phyloP scores from a whole-genome alignment of 2,329 filamentous ascomycete genomes.

The Colletotrichum musicola region DNA sequence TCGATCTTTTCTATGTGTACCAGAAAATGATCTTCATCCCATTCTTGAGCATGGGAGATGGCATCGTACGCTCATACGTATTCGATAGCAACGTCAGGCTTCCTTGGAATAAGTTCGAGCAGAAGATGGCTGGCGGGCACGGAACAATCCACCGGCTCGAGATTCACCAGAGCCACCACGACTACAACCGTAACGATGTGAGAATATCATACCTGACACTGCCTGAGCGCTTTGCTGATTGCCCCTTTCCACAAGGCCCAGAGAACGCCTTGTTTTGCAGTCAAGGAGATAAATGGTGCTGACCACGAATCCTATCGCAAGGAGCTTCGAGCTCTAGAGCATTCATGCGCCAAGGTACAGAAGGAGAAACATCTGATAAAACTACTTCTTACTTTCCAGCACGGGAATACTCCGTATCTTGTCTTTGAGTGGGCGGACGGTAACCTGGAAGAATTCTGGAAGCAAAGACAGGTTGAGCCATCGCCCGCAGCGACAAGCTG shows the following conservation, averaged over 20 bases:
- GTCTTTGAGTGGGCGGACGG: constrained; percentile 41
- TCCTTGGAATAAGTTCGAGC: constrained; percentile 2
- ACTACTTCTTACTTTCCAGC: constrained; percentile 34
- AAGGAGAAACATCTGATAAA: constrained; percentile 33
- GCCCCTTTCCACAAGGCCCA: background rate
- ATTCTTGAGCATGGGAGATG: constrained; percentile 3
- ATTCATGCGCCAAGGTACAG: constrained; percentile 1
- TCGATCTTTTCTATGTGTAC: constrained; percentile 27
- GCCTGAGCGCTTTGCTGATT: background rate
- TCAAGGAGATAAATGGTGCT: constrained; percentile 19
- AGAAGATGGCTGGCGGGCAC: constrained; percentile 4
- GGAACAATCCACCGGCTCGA: constrained; percentile 2
- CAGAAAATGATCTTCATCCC: constrained; percentile 24
- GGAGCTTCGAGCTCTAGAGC: constrained; percentile 20
- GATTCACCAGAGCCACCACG: constrained; percentile 13
- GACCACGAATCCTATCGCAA: constrained; percentile 10
- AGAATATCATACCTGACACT: background rate
- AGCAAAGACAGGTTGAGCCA: background rate
- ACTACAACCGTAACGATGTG: background rate
- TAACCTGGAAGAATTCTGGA: constrained; percentile 36
- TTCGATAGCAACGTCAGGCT: constrained; percentile 11
- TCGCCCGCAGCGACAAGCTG: background rate
- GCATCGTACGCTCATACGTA: background rate
- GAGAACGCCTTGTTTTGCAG: constrained; percentile 15
- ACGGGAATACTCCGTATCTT: constrained; percentile 27